Percentiles rank a stretch among this genome's conserved stretches.
phyloP scores from a whole-genome alignment of 768 basidiomycete species.

The Termitomyces sp. region DNA sequence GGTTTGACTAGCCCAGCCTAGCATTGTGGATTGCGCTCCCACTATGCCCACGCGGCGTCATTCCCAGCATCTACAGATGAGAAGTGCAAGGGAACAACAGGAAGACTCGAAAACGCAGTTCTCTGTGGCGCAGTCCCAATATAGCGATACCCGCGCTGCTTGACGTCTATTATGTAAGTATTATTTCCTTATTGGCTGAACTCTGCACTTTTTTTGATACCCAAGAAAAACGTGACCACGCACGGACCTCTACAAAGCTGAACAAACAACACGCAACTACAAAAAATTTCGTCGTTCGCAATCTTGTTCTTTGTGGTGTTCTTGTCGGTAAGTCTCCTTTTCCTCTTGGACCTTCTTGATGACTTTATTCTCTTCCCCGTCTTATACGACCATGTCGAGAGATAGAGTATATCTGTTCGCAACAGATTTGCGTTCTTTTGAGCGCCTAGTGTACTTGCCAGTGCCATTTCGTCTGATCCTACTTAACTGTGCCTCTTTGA shows the following conservation, averaged over 20 bases:
- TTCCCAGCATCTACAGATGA: not conserved
- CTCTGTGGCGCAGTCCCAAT: not conserved
- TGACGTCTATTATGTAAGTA: not conserved
- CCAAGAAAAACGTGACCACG: not conserved
- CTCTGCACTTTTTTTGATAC: not conserved
- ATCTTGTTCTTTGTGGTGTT: not conserved
- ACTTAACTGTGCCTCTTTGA: slow-evolving; percentile 14
- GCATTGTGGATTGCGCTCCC: slow-evolving; percentile 17
- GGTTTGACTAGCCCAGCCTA: too few relatives aligned
- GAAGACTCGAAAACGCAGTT: not conserved
- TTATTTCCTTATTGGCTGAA: not conserved
- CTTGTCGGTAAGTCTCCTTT: slow-evolving; percentile 3
- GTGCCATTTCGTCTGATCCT: slow-evolving; percentile 80
- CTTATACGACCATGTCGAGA: slow-evolving; percentile 88
- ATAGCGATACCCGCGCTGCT: not conserved
- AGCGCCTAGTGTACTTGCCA: slow-evolving; percentile 81
- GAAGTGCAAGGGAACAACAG: not conserved
- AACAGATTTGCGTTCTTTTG: slow-evolving; percentile 61
- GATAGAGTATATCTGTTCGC: slow-evolving; percentile 76
- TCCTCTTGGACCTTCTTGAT: slow-evolving; percentile 27
- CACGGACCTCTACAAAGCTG: slow-evolving; percentile 1
- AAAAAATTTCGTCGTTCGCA: not conserved
- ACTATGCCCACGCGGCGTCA: slow-evolving; percentile 16
- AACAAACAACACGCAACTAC: slow-evolving; percentile 1
- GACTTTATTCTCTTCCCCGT: slow-evolving; percentile 90